These are phyloP conservation scores for Crithidia sp. DNA, from an alignment of 208 protist species.

Conservation along the genomic window DNA sequence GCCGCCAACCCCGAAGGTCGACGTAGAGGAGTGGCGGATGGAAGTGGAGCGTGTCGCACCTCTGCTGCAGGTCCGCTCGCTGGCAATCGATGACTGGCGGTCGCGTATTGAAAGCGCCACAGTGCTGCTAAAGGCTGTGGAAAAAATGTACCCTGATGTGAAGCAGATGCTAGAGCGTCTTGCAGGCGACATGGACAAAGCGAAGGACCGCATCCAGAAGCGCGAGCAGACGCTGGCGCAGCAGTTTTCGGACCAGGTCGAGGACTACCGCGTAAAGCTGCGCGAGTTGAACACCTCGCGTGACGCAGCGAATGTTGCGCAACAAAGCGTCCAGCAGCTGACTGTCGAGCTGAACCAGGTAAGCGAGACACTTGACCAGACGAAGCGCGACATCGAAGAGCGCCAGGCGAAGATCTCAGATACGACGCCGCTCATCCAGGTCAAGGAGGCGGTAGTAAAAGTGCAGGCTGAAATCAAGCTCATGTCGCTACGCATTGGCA, in stretches of 20 bases:
- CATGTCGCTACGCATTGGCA: conserved; percentile 89
- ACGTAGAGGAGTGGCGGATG: conserved; percentile 89
- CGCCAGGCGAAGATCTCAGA: conserved; percentile 88
- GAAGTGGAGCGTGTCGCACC: conserved; percentile 90
- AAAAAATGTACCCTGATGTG: conserved; percentile 92
- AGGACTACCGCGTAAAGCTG: conserved; percentile 89
- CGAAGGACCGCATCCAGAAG: conserved; percentile 88
- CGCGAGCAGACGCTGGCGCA: conserved; percentile 90
- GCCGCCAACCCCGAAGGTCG: conserved; percentile 45
- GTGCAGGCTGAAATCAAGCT: conserved; percentile 89
- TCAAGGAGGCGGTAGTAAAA: conserved; percentile 88
- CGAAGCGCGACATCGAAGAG: conserved; percentile 88
- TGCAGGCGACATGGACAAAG: conserved; percentile 85
- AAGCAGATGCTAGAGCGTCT: conserved; percentile 85
- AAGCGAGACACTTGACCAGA: conserved; percentile 84
- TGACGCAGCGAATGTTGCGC: conserved; percentile 78
- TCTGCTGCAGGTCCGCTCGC: conserved; percentile 72
- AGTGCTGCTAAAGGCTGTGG: conserved; percentile 84
- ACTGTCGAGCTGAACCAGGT: conserved; percentile 90
- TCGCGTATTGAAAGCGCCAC: conserved; percentile 81
- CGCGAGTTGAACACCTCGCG: conserved; percentile 84
- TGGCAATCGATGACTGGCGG: conserved; percentile 80
- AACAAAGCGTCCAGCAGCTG: conserved; percentile 87
- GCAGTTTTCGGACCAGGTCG: conserved; percentile 89
- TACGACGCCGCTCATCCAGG: conserved; percentile 87